Evolutionary conservation across 1,284 basidiomycete species (phyloP).

Genomic region (Ustilago crameri): DNA sequence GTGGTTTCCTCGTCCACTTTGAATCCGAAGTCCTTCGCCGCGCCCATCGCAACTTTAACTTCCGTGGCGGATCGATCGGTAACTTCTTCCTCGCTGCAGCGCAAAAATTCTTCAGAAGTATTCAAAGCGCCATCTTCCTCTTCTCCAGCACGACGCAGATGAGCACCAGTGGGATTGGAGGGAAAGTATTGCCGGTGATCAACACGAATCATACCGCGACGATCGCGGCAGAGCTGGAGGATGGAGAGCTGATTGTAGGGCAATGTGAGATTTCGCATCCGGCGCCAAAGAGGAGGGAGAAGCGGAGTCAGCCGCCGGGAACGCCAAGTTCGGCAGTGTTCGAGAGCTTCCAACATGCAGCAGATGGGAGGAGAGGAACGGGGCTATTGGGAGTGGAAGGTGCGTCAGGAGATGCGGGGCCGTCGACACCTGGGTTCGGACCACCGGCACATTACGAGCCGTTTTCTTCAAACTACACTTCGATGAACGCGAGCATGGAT

Average conservation of each 20-base stretch:
- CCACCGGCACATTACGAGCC: slow-evolving; percentile 41
- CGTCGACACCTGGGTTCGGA: slow-evolving; percentile 37
- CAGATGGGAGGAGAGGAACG: background rate
- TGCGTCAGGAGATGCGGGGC: slow-evolving; percentile 19
- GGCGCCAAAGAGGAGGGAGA: slow-evolving; percentile 26
- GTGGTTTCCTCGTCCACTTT: slow-evolving; percentile 79
- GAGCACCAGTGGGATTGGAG: slow-evolving; percentile 65
- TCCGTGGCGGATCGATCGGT: slow-evolving; percentile 62
- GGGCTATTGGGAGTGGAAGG: slow-evolving; percentile 11
- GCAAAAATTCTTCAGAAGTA: slow-evolving; percentile 61
- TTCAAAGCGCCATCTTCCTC: slow-evolving; percentile 89
- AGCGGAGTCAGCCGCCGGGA: slow-evolving; percentile 23
- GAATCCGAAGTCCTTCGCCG: slow-evolving; percentile 85
- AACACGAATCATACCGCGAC: slow-evolving; percentile 97
- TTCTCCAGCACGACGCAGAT: slow-evolving; percentile 89
- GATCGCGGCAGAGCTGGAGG: slow-evolving; percentile 87
- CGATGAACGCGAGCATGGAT: slow-evolving; percentile 31
- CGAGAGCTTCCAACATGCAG: slow-evolving; percentile 1
- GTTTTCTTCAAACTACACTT: slow-evolving; percentile 32
- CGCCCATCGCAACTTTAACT: slow-evolving; percentile 71
- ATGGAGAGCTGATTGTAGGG: slow-evolving; percentile 83
- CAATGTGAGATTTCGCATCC: slow-evolving; percentile 99
- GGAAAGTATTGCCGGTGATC: slow-evolving; percentile 84
- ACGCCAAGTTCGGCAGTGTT: slow-evolving; percentile 56
- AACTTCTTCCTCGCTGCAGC: slow-evolving; percentile 65